These are phyloP conservation scores for Purshia tridentata DNA, from an alignment of 306 rosid genomes.

Conservation along the genomic window DNA sequence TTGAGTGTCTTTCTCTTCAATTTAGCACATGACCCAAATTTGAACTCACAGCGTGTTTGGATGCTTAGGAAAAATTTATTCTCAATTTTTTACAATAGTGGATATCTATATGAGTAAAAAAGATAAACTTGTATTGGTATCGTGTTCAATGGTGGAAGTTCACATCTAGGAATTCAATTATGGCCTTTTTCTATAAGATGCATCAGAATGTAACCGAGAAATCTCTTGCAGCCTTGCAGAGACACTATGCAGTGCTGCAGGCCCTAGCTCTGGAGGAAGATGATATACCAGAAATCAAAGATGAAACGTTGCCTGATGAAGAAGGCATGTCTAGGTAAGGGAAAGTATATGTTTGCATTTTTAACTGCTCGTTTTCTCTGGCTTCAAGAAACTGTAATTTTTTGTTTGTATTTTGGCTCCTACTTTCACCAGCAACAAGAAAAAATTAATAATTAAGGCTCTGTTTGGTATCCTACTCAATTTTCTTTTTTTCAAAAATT, in stretches of 20 bases:
- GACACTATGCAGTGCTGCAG: constrained; percentile 82
- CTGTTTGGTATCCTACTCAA: no score
- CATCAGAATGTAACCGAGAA: constrained; percentile 1
- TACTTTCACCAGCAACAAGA: not conserved
- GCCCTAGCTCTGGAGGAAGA: constrained; percentile 87
- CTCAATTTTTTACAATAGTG: not conserved
- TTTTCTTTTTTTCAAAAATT: no score
- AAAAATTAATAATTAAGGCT: no score
- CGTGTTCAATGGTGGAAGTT: not conserved
- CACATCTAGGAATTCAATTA: not conserved
- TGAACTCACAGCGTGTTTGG: not conserved
- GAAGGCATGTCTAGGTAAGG: constrained; percentile 85
- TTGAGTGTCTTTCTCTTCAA: not conserved
- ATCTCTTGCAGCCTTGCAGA: constrained; percentile 80
- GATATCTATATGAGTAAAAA: not conserved
- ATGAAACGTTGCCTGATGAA: constrained; percentile 87
- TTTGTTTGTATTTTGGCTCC: not conserved
- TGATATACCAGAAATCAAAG: constrained; percentile 77
- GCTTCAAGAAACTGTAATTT: not conserved
- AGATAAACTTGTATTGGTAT: not conserved
- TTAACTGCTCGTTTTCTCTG: constrained; percentile 10
- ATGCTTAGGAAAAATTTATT: not conserved
- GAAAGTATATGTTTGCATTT: not conserved
- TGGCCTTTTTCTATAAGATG: not conserved
- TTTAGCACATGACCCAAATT: not conserved